A percentile compares a stretch with the other conserved stretches of the same genome.
Conservation (phyloP, 352 stramenopile genomes). For the Globisporangium radiosum region DNA sequence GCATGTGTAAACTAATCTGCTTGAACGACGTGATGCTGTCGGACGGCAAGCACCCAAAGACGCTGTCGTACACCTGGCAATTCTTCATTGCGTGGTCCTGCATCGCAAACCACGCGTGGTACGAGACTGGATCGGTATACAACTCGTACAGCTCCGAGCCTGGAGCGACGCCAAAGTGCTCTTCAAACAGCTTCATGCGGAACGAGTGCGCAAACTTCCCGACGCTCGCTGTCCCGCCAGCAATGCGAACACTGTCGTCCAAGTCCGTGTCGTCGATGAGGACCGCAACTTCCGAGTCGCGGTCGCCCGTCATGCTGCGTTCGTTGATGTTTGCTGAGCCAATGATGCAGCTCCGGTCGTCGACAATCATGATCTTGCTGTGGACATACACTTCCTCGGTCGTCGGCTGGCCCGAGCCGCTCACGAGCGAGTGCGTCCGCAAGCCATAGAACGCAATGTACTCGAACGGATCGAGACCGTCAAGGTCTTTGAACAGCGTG, state of each 20-base stretch:
- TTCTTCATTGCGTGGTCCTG: slow-evolving; percentile 82
- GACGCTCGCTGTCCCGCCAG: slow-evolving; percentile 34
- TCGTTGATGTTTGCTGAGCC: slow-evolving; percentile 87
- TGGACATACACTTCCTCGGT: slow-evolving; percentile 87
- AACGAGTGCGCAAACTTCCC: slow-evolving; percentile 83
- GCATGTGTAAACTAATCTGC: slow-evolving; percentile 55
- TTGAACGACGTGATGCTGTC: slow-evolving; percentile 65
- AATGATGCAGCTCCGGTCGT: slow-evolving; percentile 76
- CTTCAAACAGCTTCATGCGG: slow-evolving; percentile 82
- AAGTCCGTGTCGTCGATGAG: slow-evolving; percentile 76
- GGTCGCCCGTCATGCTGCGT: slow-evolving; percentile 79
- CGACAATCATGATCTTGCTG: slow-evolving; percentile 89
- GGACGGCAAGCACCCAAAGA: slow-evolving; percentile 74
- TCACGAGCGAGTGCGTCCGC: slow-evolving; percentile 40
- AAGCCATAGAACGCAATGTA: slow-evolving; percentile 86
- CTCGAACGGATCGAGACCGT: slow-evolving; percentile 67
- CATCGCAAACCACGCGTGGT: slow-evolving; percentile 74
- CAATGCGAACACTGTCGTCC: slow-evolving; percentile 46
- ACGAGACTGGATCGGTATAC: slow-evolving; percentile 54
- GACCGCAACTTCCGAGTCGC: slow-evolving; percentile 85
- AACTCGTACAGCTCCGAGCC: slow-evolving; percentile 44
- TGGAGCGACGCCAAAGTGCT: slow-evolving; percentile 67
- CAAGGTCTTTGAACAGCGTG: slow-evolving; percentile 66
- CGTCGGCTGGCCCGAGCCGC: slow-evolving; percentile 24
- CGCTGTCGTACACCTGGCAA: slow-evolving; percentile 76